Percentiles rank a stretch among this genome's conserved stretches.
These are phyloP conservation scores for Trichosanthes truncata DNA, from an alignment of 306 rosid genomes.

Conservation along the genomic window DNA sequence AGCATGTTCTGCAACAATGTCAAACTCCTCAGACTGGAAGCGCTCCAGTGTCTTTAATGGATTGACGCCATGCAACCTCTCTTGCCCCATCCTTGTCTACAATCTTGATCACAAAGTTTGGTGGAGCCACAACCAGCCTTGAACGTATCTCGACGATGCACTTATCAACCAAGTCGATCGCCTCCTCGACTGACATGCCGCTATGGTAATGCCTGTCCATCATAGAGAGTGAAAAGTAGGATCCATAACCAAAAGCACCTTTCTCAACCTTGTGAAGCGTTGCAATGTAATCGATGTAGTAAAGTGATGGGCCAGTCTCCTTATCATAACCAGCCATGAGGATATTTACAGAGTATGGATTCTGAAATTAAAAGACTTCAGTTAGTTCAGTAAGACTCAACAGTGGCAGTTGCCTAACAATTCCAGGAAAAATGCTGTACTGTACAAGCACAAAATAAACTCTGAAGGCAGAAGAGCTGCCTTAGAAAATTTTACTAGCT, in stretches of 20 bases:
- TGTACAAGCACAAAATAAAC: background rate
- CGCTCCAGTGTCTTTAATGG: background rate
- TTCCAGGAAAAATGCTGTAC: background rate
- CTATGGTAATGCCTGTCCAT: constrained; percentile 89
- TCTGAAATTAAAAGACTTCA: constrained; percentile 31
- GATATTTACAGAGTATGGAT: constrained; percentile 77
- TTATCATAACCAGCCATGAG: constrained; percentile 86
- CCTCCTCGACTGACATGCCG: constrained; percentile 75
- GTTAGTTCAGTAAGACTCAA: background rate
- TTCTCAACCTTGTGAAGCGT: constrained; percentile 93
- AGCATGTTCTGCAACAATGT: background rate
- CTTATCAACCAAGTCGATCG: constrained; percentile 65
- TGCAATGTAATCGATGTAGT: constrained; percentile 83
- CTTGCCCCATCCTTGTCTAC: constrained; percentile 96
- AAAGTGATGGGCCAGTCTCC: constrained; percentile 76
- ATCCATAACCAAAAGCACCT: constrained; percentile 93
- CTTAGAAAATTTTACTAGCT: background rate
- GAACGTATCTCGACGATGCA: constrained; percentile 42
- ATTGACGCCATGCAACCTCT: constrained; percentile 49
- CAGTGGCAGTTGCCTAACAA: background rate
- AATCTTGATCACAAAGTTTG: constrained; percentile 49
- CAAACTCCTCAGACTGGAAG: background rate
- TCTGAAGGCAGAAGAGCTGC: background rate
- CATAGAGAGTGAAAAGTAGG: constrained; percentile 74
- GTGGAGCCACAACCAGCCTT: background rate